Evolutionary conservation across 305 asterid species (phyloP).

Genomic region (Salvia sclarea): DNA sequence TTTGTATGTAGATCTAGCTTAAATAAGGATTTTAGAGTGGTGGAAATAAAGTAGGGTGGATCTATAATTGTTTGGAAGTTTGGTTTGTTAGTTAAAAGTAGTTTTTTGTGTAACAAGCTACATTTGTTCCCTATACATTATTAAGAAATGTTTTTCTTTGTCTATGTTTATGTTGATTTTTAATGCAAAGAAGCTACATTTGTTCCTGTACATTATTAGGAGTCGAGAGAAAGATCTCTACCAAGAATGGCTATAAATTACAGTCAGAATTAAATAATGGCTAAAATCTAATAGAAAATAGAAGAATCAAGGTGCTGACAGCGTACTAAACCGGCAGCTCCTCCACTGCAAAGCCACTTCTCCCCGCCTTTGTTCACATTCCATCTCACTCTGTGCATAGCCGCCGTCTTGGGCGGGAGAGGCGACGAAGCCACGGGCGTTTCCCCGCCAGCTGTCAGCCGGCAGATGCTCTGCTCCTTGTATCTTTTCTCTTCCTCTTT

Average conservation of each 20-base stretch:
- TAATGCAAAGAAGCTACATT: too few relatives aligned
- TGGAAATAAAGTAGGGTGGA: background rate
- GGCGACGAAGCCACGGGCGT: too few relatives aligned
- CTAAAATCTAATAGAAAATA: constrained; percentile 4
- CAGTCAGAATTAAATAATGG: background rate
- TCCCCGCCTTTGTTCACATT: constrained; percentile 77
- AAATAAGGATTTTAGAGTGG: background rate
- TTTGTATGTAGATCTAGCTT: background rate
- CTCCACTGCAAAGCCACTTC: constrained; percentile 87
- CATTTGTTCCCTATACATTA: too few relatives aligned
- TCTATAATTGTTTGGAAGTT: background rate
- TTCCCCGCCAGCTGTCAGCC: constrained; percentile 23
- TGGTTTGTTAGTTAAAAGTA: background rate
- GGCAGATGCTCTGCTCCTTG: constrained; percentile 35
- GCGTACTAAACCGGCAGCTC: constrained; percentile 85
- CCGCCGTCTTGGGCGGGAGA: constrained; percentile 64
- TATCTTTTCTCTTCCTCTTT: constrained; percentile 44
- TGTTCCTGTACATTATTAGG: too few relatives aligned
- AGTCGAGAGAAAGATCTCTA: background rate
- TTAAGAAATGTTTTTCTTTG: too few relatives aligned
- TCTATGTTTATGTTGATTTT: too few relatives aligned
- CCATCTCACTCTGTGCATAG: constrained; percentile 87
- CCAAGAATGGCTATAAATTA: background rate
- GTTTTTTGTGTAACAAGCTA: too few relatives aligned
- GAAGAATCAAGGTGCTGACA: constrained; percentile 56